Conservation (phyloP, 176 grass and related monocot genomes). For the Avena insularis region DNA sequence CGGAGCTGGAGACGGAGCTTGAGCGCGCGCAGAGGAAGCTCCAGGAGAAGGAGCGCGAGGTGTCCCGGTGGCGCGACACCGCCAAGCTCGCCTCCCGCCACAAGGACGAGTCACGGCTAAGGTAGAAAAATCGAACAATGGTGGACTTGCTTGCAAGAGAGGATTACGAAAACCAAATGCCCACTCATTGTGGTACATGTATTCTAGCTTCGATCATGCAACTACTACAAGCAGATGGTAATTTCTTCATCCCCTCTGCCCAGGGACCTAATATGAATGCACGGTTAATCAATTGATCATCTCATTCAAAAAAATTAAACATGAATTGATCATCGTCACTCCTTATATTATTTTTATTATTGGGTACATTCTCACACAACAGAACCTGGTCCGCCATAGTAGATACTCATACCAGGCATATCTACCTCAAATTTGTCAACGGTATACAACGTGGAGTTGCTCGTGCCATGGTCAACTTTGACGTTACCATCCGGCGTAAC, state of each 20-base stretch:
- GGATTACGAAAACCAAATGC: neutral
- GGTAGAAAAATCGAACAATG: slow-evolving; percentile 21
- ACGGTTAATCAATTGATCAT: too few relatives aligned
- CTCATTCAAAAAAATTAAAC: too few relatives aligned
- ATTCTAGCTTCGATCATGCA: neutral
- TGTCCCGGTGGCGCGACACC: slow-evolving; percentile 91
- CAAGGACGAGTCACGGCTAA: slow-evolving; percentile 63
- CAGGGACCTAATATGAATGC: too few relatives aligned
- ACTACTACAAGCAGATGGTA: too few relatives aligned
- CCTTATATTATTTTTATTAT: too few relatives aligned
- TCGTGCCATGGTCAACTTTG: neutral
- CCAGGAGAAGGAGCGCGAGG: slow-evolving; percentile 71
- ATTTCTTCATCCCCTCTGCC: too few relatives aligned
- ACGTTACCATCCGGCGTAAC: neutral
- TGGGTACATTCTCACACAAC: neutral
- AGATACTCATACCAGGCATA: neutral
- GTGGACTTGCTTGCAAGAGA: neutral
- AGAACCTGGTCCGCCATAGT: slow-evolving; percentile 33
- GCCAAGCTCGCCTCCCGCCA: slow-evolving; percentile 71
- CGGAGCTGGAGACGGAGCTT: slow-evolving; percentile 77
- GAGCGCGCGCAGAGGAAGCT: slow-evolving; percentile 65
- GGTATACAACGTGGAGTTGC: neutral
- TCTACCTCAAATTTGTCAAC: neutral
- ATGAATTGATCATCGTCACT: too few relatives aligned
- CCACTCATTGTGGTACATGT: neutral